phyloP scores from a whole-genome alignment of 2,329 filamentous ascomycete species.

The Pseudonectria buxi region DNA sequence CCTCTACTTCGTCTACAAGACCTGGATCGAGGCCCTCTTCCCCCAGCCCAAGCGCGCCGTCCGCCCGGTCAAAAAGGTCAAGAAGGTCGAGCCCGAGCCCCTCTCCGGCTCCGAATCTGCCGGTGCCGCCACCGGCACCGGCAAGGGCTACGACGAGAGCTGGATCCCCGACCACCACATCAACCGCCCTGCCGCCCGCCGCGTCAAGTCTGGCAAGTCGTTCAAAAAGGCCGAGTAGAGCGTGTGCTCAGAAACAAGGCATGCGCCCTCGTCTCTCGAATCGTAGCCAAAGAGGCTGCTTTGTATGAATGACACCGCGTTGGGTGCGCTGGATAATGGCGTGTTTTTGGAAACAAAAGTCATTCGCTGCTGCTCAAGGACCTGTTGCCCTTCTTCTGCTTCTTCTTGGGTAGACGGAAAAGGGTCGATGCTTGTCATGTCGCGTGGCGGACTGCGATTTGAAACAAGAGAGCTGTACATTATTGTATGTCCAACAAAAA shows the following conservation, averaged over 20 bases:
- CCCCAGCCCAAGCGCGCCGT: conserved; percentile 71
- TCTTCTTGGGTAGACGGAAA: conserved; percentile 10
- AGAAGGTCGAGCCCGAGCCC: conserved; percentile 59
- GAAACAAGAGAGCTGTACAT: conserved; percentile 1
- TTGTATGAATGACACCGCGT: not conserved
- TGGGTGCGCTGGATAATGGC: not conserved
- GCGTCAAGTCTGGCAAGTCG: conserved; percentile 54
- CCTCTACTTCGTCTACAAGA: conserved; percentile 95
- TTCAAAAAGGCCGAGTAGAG: conserved; percentile 27
- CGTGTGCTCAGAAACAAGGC: not conserved
- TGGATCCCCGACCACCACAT: conserved; percentile 91
- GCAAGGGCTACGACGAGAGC: conserved; percentile 78
- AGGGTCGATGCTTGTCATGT: conserved; percentile 5
- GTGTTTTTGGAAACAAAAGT: conserved; percentile 7
- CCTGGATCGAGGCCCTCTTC: conserved; percentile 94
- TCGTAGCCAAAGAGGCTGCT: too few relatives aligned
- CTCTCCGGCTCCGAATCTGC: conserved; percentile 66
- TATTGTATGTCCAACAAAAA: not conserved
- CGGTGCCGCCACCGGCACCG: conserved; percentile 58
- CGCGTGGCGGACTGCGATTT: too few relatives aligned
- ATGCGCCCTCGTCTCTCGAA: conserved; percentile 2
- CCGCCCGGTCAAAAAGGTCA: conserved; percentile 52
- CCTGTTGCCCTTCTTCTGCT: conserved; percentile 1
- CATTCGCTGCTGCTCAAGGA: conserved; percentile 4
- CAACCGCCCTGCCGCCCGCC: conserved; percentile 70